phyloP scores from a whole-genome alignment of 2,329 filamentous ascomycete genomes.

The Colletotrichum sp. region DNA sequence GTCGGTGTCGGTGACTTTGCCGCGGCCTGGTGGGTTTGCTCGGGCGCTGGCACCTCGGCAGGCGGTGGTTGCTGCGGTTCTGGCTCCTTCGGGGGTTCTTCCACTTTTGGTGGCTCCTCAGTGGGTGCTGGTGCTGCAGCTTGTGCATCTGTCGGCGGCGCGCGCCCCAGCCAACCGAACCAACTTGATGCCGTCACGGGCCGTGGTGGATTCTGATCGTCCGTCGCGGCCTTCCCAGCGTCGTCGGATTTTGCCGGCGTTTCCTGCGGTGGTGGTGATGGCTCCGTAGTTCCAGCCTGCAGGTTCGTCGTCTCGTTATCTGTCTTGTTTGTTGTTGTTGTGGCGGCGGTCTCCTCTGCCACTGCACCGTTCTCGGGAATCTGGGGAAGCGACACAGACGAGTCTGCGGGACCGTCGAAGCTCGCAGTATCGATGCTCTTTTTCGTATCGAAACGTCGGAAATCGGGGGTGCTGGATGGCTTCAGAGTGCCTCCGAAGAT shows the following conservation, averaged over 20 bases:
- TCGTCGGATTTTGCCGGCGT: slow-evolving; percentile 29
- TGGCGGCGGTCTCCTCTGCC: background rate
- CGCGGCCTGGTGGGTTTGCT: slow-evolving; percentile 21
- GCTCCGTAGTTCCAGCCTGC: background rate
- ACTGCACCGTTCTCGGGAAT: slow-evolving; percentile 28
- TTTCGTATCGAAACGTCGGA: slow-evolving; percentile 55
- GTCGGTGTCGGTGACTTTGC: slow-evolving; percentile 25
- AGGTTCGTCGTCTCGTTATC: background rate
- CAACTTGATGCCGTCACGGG: slow-evolving; percentile 48
- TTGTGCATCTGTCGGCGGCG: slow-evolving; percentile 25
- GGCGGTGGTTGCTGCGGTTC: background rate
- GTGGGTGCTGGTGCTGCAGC: background rate
- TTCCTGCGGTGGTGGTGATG: background rate
- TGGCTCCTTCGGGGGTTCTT: slow-evolving; percentile 17
- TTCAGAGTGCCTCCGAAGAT: slow-evolving; percentile 62
- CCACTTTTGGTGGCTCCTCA: slow-evolving; percentile 15
- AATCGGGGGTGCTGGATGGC: slow-evolving; percentile 49
- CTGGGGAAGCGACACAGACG: slow-evolving; percentile 32
- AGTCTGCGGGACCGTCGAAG: slow-evolving; percentile 33
- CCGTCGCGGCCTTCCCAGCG: slow-evolving; percentile 25
- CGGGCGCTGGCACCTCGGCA: background rate
- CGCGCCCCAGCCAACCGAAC: slow-evolving; percentile 57
- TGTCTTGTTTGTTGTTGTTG: background rate
- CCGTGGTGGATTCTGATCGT: slow-evolving; percentile 4
- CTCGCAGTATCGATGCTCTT: slow-evolving; percentile 36